Percentiles rank a stretch among this genome's conserved stretches.
These are phyloP conservation scores for Tolypocladium album DNA, from an alignment of 2,329 filamentous ascomycete species.

Conservation along the genomic window DNA sequence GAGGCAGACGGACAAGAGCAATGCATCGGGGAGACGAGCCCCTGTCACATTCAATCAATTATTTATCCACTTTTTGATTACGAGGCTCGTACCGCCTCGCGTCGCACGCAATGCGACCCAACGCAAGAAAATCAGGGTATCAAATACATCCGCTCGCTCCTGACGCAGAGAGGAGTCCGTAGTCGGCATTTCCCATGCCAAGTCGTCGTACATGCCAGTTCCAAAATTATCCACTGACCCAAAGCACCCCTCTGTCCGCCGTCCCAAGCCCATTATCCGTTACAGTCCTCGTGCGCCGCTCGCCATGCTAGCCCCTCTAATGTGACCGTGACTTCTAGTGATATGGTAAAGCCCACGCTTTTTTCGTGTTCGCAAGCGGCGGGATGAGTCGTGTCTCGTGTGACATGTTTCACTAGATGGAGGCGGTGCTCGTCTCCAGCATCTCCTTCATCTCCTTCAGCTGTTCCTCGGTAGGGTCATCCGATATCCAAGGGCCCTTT, in stretches of 20 bases:
- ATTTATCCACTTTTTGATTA: neutral
- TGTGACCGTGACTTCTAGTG: constrained; percentile 1
- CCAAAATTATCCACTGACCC: neutral
- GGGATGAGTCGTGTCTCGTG: neutral
- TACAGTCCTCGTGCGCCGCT: constrained; percentile 17
- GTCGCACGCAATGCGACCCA: neutral
- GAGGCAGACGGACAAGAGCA: neutral
- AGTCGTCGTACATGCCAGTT: constrained; percentile 1
- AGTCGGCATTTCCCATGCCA: constrained; percentile 5
- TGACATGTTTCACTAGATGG: constrained; percentile 3
- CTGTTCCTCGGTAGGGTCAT: constrained; percentile 56
- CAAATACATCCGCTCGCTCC: constrained; percentile 6
- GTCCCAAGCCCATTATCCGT: constrained; percentile 6
- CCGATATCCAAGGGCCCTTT: constrained; percentile 73
- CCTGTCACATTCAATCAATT: neutral
- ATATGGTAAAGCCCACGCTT: neutral
- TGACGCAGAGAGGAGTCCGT: neutral
- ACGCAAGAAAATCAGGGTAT: constrained; percentile 11
- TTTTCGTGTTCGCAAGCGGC: neutral
- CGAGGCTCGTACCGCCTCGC: neutral
- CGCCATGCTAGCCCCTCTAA: constrained; percentile 13
- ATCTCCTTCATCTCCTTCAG: constrained; percentile 49
- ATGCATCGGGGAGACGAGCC: neutral
- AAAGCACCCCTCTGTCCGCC: neutral
- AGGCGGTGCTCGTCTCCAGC: constrained; percentile 17